Percentiles rank a stretch among this genome's conserved stretches.
Evolutionary conservation across 1,284 basidiomycete genomes (phyloP).

Genomic region (Pseudozyma pruni): DNA sequence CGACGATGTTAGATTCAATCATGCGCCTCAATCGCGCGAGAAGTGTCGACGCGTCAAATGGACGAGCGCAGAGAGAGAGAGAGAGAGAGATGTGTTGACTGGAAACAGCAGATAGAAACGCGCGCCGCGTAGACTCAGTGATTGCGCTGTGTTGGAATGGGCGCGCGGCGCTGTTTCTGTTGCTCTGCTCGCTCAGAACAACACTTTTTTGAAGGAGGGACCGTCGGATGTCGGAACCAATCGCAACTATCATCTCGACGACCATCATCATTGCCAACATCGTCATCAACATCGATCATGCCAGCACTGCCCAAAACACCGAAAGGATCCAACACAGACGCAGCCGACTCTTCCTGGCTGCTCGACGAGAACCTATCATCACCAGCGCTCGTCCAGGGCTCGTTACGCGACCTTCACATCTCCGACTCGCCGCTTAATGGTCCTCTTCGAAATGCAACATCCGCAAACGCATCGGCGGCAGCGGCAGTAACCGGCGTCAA

Average conservation of each 20-base stretch:
- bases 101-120: neutral
- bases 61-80: neutral
- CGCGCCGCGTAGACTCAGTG: conserved; percentile 2
- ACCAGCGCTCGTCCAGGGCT: conserved; percentile 27
- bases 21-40: too few relatives aligned
- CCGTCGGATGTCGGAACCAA: too few relatives aligned
- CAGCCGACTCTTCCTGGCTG: conserved; percentile 38
- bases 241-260: neutral
- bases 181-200: neutral
- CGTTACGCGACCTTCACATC: conserved; percentile 40
- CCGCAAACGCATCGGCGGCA: conserved; percentile 8
- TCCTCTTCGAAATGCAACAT: conserved; percentile 15
- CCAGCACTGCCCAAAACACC: conserved; percentile 39
- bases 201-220: conserved; percentile 1
- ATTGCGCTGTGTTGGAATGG: too few relatives aligned
- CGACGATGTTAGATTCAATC: too few relatives aligned
- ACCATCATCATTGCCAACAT: neutral
- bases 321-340: conserved; percentile 19
- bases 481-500: conserved; percentile 10
- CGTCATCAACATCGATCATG: conserved; percentile 11
- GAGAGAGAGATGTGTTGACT: conserved; percentile 1
- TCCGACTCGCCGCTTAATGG: conserved; percentile 38
- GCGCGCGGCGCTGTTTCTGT: conserved; percentile 4
- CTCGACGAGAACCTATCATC: conserved; percentile 44
- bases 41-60: too few relatives aligned